Percentiles rank a stretch among this genome's conserved stretches.
Evolutionary conservation across 495 filamentous ascomycete genomes (phyloP).

Genomic region (Wilcoxina mikolae): DNA sequence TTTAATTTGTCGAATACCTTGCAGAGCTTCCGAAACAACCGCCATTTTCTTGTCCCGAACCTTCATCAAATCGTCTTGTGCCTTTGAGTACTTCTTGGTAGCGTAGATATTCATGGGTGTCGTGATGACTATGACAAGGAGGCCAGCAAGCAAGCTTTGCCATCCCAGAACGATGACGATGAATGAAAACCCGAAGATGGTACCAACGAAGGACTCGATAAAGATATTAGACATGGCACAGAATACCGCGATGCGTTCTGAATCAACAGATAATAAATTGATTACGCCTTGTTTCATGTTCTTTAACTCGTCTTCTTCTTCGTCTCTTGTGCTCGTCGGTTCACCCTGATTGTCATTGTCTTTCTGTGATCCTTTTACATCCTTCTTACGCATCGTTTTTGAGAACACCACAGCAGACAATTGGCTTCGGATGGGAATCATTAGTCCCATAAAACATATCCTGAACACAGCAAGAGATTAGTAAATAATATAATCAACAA

Average conservation of each 20-base stretch:
- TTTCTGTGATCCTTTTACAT: conserved; percentile 46
- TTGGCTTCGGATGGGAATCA: conserved; percentile 51
- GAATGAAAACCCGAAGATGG: conserved; percentile 51
- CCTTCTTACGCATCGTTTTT: conserved; percentile 66
- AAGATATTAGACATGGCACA: conserved; percentile 51
- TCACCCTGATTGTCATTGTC: conserved; percentile 30
- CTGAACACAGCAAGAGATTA: conserved; percentile 37
- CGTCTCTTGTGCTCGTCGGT: conserved; percentile 26
- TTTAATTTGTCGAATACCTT: conserved; percentile 75
- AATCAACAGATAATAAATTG: conserved; percentile 67
- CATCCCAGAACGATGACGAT: conserved; percentile 58
- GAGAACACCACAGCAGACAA: conserved; percentile 59
- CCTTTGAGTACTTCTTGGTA: conserved; percentile 48
- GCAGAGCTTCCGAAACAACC: conserved; percentile 63
- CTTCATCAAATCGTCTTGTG: conserved; percentile 65
- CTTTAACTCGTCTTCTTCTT: conserved; percentile 41
- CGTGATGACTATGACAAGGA: conserved; percentile 46
- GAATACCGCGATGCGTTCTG: conserved; percentile 58
- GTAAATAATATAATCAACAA: too few relatives aligned
- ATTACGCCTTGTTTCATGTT: conserved; percentile 62
- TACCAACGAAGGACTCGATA: conserved; percentile 42
- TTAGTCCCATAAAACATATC: conserved; percentile 48
- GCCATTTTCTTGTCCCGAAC: conserved; percentile 62
- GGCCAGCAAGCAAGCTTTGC: conserved; percentile 51
- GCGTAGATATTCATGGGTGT: conserved; percentile 55